A percentile compares a stretch with the other conserved stretches of the same genome.
Conservation (phyloP, 345 rosid genomes). For the Viola odorata region DNA sequence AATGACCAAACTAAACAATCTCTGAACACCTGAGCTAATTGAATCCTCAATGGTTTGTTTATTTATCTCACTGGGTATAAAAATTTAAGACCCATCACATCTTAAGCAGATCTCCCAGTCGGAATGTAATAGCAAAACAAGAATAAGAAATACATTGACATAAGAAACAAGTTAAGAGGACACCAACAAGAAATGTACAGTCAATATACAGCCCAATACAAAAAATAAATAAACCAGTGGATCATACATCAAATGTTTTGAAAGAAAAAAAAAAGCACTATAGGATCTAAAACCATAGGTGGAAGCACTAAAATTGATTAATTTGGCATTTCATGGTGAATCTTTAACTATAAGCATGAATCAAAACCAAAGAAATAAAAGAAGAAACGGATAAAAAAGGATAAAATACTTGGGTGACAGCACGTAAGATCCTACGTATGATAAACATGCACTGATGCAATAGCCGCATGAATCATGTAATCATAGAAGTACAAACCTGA, state of each 20-base stretch:
- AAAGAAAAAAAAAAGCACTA: no score
- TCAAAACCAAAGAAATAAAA: background rate
- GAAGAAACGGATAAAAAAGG: background rate
- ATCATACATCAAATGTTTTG: no score
- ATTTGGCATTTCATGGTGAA: background rate
- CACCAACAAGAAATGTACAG: no score
- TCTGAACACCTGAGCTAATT: no score
- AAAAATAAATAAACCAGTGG: no score
- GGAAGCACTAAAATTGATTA: background rate
- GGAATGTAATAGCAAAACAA: background rate
- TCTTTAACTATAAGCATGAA: background rate
- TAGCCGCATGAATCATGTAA: constrained; percentile 4
- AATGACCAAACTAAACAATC: no score
- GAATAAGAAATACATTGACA: background rate
- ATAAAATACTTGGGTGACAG: background rate
- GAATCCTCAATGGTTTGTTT: no score
- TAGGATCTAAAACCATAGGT: no score
- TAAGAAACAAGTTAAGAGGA: background rate
- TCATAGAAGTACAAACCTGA: constrained; percentile 54
- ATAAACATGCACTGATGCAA: background rate
- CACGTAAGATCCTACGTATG: no score
- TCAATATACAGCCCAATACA: no score
- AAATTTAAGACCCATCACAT: background rate
- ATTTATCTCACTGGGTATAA: no score
- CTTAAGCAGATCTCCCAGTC: background rate